A percentile compares a stretch with the other conserved stretches of the same genome.
Evolutionary conservation across 2,329 filamentous ascomycete genomes (phyloP).

Genomic region (Karstenula rhodostoma): DNA sequence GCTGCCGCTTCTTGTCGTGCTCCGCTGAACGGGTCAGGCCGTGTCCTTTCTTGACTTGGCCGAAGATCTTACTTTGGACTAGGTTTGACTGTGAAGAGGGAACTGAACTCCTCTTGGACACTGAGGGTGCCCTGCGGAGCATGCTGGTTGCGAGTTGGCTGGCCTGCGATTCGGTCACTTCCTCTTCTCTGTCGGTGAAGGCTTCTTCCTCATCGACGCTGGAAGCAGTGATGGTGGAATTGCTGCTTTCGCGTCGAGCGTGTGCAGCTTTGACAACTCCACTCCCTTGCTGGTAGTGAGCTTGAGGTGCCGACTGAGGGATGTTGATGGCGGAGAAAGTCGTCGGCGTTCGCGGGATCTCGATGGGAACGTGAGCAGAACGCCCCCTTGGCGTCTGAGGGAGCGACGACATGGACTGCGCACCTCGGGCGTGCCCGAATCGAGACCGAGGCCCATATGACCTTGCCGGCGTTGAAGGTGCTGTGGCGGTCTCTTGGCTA

Average conservation of each 20-base stretch:
- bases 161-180: conserved; percentile 76
- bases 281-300: conserved; percentile 37
- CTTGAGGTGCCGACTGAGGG: conserved; percentile 53
- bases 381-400: conserved; percentile 74
- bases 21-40: conserved; percentile 46
- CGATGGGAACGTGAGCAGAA: conserved; percentile 64
- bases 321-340: conserved; percentile 40
- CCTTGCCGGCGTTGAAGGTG: conserved; percentile 73
- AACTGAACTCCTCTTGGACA: conserved; percentile 45
- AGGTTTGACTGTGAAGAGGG: conserved; percentile 46
- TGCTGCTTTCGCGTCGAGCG: conserved; percentile 72
- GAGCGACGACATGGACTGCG: conserved; percentile 84
- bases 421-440: conserved; percentile 74
- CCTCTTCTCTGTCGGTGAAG: conserved; percentile 70
- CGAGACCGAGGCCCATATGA: conserved; percentile 58
- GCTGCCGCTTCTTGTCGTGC: conserved; percentile 42
- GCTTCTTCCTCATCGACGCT: conserved; percentile 53
- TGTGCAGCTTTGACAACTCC: conserved; percentile 28
- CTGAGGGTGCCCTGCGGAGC: conserved; percentile 66
- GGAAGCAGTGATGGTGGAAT: conserved; percentile 59
- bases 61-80: conserved; percentile 70
- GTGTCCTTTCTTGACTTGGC: conserved; percentile 64
- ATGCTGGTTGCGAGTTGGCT: conserved; percentile 79
- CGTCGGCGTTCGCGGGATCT: conserved; percentile 62
- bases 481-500: conserved; percentile 77